Evolutionary conservation across 75 land plant genomes (phyloP), one percentile per base, ranked within the genome.

Genomic region (Pinus tabuliformis): DNA sequence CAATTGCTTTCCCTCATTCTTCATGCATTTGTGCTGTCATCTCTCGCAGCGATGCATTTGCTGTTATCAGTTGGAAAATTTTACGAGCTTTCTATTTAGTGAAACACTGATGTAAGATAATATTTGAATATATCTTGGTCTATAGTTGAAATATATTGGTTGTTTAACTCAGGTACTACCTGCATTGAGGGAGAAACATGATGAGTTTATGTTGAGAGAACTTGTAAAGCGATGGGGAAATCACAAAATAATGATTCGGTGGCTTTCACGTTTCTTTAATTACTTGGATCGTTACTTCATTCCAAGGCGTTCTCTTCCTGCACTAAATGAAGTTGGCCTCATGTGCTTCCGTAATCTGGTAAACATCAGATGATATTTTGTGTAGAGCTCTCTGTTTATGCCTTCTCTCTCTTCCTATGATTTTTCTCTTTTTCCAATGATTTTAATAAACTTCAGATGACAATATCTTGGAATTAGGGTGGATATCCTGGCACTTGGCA

Each of bases 171-270:
- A 96, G 99, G 99, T 96, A 14, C 72, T 96, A 76, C 97, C 99
- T 33, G 93, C 99, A 52, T 73, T 96, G 57, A 83, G 88, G 42
- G 99, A 96, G 78, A 94, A 94, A 76, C 95, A 94, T 77, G 97
- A 94, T 74, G 97, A 96, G 58, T 92, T 94, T 71, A 92, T 96
- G 97, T 82, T 96, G 64, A 89, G 94, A 73, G 99, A 96, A 83
- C 95, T 94, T 39, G 98, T 96, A 11, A 87, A 81, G 83, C 84
- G 99, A 71, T 96, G 99, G 97, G 78, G 79, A 58, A 96, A 96
- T 77, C 99, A 96, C 86, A 96, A 96, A 76, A 81, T 90, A 49
- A 92, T 94, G 97, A 95, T 96, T 42, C 83, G 95, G 72, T 94
- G 99, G 97, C 81, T 96, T 58, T 96, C 97, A 26, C 83, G 95